Evolutionary conservation across 768 basidiomycete genomes (phyloP).

Genomic region (Hirschioporus abietinus): DNA sequence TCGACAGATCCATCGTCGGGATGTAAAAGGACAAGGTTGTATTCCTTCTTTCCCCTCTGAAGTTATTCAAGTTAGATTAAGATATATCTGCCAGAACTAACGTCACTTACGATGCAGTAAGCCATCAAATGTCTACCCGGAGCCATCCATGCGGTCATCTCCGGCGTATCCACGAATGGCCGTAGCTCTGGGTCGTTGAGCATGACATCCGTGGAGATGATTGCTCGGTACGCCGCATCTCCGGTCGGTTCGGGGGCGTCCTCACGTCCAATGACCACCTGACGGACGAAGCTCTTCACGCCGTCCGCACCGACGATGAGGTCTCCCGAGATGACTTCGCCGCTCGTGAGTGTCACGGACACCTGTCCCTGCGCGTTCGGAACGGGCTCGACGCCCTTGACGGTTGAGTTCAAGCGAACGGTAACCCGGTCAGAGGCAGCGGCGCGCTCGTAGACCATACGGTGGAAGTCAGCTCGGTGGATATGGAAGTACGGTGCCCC

Average conservation of each 20-base stretch:
- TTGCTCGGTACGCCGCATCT: constrained; percentile 57
- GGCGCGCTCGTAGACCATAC: constrained; percentile 31
- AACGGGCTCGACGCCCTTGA: constrained; percentile 14
- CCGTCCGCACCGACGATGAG: constrained; percentile 24
- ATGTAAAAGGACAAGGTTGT: constrained; percentile 32
- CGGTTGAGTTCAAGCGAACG: constrained; percentile 29
- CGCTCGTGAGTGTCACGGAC: constrained; percentile 14
- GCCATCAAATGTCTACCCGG: constrained; percentile 42
- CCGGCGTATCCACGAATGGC: constrained; percentile 42
- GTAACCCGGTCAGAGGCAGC: constrained; percentile 22
- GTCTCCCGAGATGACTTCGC: constrained; percentile 17
- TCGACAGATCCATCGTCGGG: constrained; percentile 36
- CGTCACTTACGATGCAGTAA: constrained; percentile 35
- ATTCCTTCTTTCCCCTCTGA: constrained; percentile 30
- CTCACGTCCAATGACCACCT: constrained; percentile 42
- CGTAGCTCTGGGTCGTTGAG: constrained; percentile 47
- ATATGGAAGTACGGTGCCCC: constrained; percentile 38
- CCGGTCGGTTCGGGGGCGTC: constrained; percentile 47
- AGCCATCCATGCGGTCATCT: constrained; percentile 59
- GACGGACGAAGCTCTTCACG: constrained; percentile 44
- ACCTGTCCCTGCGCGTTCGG: constrained; percentile 4
- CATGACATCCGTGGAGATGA: constrained; percentile 40
- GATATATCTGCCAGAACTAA: not conserved
- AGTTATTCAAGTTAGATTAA: not conserved
- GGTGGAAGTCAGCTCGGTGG: constrained; percentile 39